Base-by-base conservation (phyloP, 2,329 filamentous ascomycete genomes). In the Tolypocladium pustulatum region DNA sequence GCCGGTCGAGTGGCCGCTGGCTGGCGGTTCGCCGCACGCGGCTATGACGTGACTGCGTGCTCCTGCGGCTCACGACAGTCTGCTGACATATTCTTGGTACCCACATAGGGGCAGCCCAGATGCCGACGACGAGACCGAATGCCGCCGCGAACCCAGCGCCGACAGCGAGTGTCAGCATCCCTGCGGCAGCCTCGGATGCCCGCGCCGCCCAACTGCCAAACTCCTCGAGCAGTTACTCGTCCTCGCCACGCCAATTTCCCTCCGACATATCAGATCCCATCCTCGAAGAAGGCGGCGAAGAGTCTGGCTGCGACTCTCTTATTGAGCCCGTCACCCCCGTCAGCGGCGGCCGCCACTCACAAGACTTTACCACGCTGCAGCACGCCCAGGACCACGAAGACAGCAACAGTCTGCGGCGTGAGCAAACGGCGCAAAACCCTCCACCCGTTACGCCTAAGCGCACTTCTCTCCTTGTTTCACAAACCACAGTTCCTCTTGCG, bases 311-410 rank as follows among this genome's bases (percentile, higher is more conserved):
- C 69, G 83, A 86, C 65, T 79, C 78, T 30, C 74, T 76, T 58
- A 80, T 81, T 72, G 84, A 86, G 63, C 84, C 84, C 52, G 75
- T 83, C 59, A 87, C 84, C 27, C 84, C 84, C 54, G 78, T 83
- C 60, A 85, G 83, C 65, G 77, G 83, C 65, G 77, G 79, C 61
- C 78, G 73, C 56, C 69, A 81, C 65, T 83, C 82, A 54, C 78
- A 79, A 59, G 80, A 83, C 63, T 83, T 84, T 61, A 74, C 74
- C 54, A 70, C 73, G 40, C 68, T 75, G 61, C 73, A 75, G 41
- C 59, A 61, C 60, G 58, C 57, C 52, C 73, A 74, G 63, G 74
- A 78, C 57, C 65, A 71, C 59, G 66, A 71, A 60, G 66, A 70
- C 59, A 65, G 67, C 60, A 68, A 69, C 59, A 59, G 60, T 30